phyloP scores from a whole-genome alignment of 164 flowering plant genomes.

The Piper longum region DNA sequence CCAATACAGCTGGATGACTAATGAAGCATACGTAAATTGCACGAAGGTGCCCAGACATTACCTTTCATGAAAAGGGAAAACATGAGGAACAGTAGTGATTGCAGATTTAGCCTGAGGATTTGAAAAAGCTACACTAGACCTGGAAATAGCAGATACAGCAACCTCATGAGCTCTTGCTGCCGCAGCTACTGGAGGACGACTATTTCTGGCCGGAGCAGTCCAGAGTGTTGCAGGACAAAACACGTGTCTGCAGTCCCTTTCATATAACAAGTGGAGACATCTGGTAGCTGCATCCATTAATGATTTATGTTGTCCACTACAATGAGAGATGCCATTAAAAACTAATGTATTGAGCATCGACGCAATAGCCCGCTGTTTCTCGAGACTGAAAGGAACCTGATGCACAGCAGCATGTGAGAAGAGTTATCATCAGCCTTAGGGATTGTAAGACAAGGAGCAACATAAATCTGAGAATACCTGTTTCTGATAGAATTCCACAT shows the following conservation, averaged over 20 bases:
- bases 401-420: conserved; percentile 10
- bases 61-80: conserved; percentile 97
- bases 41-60: conserved; percentile 6
- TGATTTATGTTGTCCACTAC: conserved; percentile 26
- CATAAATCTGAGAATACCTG: conserved; percentile 42
- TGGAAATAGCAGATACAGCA: conserved; percentile 24
- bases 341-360: conserved; percentile 78
- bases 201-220: conserved; percentile 75
- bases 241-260: conserved; percentile 91
- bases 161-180: conserved; percentile 87
- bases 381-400: conserved; percentile 81
- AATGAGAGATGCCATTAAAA: conserved; percentile 56
- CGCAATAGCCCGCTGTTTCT: conserved; percentile 70
- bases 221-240: conserved; percentile 79
- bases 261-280: conserved; percentile 86
- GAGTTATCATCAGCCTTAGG: neutral
- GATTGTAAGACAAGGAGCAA: neutral
- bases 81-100: conserved; percentile 68
- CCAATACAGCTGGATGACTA: too few relatives aligned
- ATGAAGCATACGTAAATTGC: too few relatives aligned
- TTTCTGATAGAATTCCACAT: conserved; percentile 88
- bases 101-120: conserved; percentile 45
- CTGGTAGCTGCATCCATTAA: conserved; percentile 75
- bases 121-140: conserved; percentile 30
- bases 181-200: conserved; percentile 72